Evolutionary conservation across 495 filamentous ascomycete genomes (phyloP), one percentile per base, ranked within the genome.

Genomic region (Glutinoglossum americanum): DNA sequence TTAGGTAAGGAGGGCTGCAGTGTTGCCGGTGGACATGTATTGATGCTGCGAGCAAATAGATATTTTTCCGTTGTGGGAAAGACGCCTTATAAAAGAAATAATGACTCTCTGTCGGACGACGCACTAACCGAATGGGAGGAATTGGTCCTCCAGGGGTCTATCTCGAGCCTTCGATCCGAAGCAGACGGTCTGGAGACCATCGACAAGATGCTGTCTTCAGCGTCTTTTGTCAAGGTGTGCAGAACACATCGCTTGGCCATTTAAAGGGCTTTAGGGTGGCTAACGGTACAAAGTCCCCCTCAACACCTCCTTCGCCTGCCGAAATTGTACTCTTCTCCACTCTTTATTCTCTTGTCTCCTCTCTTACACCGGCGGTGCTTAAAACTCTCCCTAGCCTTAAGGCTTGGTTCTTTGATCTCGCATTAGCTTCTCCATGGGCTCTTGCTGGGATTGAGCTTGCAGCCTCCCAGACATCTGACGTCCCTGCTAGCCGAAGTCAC

Each of bases 71-170:
- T 27, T 32, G 49, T 53, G 49, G 49, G 49, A 17, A 28, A 53
- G 28, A 53, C 23, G 9, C 49, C 49, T 3, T 53, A 32, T 11
- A 65, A 61, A 54, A 53, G 60, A 15, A 58, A 54, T 1, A 54
- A 63, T 51, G 57, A 45, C 9, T 51, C 57, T 23, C 33, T 67
- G 23, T 64, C 60, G 33, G 63, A 67, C 28, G 59, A 51, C 60
- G 65, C 65, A 26, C 57, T 67, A 58, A 63, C 65, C 45, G 65
- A 67, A 27, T 67, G 64, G 55, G 65, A 67, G 48, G 65, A 67
- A 48, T 60, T 58, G 17, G 33, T 57, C 11, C 54, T 62, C 25
- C 49, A 53, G 23, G 49, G 26, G 13, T 28, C 49, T 17, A 3
- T 25, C 13, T 27, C 49, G 19, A 15, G 2, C 11, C 21, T 27